phyloP scores from a whole-genome alignment of 208 protist genomes.

The Acanthamoeba rhysodes region DNA sequence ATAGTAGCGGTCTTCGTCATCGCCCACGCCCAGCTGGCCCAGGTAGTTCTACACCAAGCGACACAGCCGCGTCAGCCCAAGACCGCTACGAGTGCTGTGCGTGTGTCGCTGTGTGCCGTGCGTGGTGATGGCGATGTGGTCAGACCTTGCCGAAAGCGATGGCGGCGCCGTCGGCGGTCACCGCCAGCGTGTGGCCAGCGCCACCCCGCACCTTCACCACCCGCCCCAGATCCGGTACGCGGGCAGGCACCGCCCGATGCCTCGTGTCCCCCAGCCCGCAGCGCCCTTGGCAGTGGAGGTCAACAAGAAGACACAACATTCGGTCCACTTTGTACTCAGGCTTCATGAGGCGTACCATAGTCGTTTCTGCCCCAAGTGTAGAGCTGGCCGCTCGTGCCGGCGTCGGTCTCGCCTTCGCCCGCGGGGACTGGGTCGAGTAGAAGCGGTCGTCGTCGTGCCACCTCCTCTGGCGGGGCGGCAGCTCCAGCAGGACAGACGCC shows the following conservation, averaged over 20 bases:
- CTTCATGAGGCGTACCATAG: too few relatives aligned
- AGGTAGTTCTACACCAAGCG: background rate
- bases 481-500: too few relatives aligned
- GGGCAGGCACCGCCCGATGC: background rate
- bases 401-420: background rate
- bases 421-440: too few relatives aligned
- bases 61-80: background rate
- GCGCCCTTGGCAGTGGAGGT: background rate
- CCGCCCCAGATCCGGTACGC: background rate
- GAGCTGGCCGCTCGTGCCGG: background rate
- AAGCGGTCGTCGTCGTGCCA: too few relatives aligned
- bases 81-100: background rate
- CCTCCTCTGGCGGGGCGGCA: too few relatives aligned
- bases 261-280: slow-evolving; percentile 12
- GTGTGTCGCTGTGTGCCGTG: too few relatives aligned
- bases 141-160: slow-evolving; percentile 5
- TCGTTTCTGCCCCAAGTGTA: slow-evolving; percentile 57
- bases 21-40: background rate
- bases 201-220: background rate
- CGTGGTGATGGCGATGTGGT: too few relatives aligned
- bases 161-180: background rate
- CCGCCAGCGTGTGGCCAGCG: background rate
- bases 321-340: background rate
- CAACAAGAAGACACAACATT: background rate
- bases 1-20: slow-evolving; percentile 31